Conservation (phyloP, 305 asterid genomes). For the Fraxinus baroniana region DNA sequence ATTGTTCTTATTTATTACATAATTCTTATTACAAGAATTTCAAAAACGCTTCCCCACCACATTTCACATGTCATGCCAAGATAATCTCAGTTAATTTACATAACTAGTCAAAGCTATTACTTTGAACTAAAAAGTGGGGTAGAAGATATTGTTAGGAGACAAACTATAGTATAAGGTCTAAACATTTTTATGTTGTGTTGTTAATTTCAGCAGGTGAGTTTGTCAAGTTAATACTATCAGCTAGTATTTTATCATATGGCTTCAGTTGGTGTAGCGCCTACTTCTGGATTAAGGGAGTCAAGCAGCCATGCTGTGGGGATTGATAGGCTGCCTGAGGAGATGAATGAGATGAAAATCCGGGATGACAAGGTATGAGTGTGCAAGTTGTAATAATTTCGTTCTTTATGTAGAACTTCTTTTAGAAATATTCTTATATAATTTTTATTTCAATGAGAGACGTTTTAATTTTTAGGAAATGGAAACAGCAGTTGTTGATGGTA, state of each 20-base stretch:
- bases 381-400: neutral
- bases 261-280: constrained; percentile 42
- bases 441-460: neutral
- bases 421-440: constrained; percentile 16
- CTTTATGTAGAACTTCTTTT: neutral
- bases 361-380: constrained; percentile 53
- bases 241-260: constrained; percentile 41
- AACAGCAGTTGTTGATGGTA: constrained; percentile 59
- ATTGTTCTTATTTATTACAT: no score
- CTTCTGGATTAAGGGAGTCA: constrained; percentile 48
- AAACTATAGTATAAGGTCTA: neutral
- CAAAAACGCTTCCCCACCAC: no score
- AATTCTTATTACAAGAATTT: no score
- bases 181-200: neutral
- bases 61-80: neutral
- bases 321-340: constrained; percentile 61
- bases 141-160: neutral
- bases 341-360: constrained; percentile 67
- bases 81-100: constrained; percentile 10
- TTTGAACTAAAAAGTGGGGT: constrained; percentile 3
- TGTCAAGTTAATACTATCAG: constrained; percentile 29
- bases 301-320: constrained; percentile 39
- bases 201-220: constrained; percentile 42
- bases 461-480: constrained; percentile 52
- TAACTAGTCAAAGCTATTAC: neutral